Evolutionary conservation across 192 early-diverging fungal genomes (phyloP), one percentile per base, ranked within the genome.

Genomic region (Ambispora gerdemannii): DNA sequence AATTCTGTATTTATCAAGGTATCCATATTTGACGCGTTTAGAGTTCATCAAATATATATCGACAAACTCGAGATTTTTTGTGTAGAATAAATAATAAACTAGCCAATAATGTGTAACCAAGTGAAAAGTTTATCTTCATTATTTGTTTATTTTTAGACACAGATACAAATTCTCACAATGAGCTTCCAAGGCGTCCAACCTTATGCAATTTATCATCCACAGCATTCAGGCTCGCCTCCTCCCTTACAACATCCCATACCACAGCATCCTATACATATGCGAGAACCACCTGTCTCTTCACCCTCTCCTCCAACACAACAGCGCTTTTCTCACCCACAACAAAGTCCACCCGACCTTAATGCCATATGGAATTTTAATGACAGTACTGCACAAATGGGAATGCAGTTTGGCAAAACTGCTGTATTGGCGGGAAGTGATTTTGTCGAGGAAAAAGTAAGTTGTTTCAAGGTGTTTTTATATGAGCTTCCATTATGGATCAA

Each of bases 371-470:
- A 75, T 11, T 72, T 86, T 31, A 85, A 86, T 70, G 90, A 92
- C 70, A 88, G 87, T 33, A 87, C 92, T 6, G 83, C 91, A 13
- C 95, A 98, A 75, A 78, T 98, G 70, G 95, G 96, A 0, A 93
- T 98, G 90, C 93, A 98, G 73, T 89, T 98, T 75, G 96, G 92
- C 19, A 84, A 85, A 34, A 84, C 78, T 51, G 94, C 95, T 3
- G 84, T 97, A 71, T 82, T 83, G 63, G 88, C 92, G 36, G 93
- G 90, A 38, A 89, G 90, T 63, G 87, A 92, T 64, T 91, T 92
- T 69, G 83, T 98, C 43, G 92, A 95, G 76, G 87, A 94, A 74
- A 97, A 98, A 74, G 93, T 94, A 84, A 62, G 84, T 67, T 47
- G 36, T 19, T 22, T 31, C 19, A 31, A 58, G 13, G 32, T 36